Evolutionary conservation across 2,329 filamentous ascomycete genomes (phyloP).

Genomic region (Bipolaris cookei): DNA sequence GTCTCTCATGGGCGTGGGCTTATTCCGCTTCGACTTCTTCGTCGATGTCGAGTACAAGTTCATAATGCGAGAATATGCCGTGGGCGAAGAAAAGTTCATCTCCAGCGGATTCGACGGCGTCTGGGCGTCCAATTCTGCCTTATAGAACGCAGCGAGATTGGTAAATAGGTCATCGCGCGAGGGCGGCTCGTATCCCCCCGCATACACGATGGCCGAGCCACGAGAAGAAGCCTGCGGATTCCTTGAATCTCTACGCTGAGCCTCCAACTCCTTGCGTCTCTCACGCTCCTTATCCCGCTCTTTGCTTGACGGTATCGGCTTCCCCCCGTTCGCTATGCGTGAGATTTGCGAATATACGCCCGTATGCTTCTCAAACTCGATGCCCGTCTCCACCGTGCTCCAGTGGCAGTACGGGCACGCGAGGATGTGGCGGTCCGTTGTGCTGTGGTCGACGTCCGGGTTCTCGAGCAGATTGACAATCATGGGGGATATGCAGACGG

Average conservation of each 20-base stretch:
- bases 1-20: slow-evolving; percentile 79
- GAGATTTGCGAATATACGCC: slow-evolving; percentile 82
- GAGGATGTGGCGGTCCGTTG: slow-evolving; percentile 72
- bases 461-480: slow-evolving; percentile 74
- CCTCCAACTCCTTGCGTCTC: slow-evolving; percentile 41
- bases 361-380: slow-evolving; percentile 87
- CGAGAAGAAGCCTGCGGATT: slow-evolving; percentile 27
- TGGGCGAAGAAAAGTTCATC: slow-evolving; percentile 73
- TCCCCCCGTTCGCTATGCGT: slow-evolving; percentile 64
- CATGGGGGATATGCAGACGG: slow-evolving; percentile 82
- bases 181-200: slow-evolving; percentile 41
- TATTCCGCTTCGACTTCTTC: slow-evolving; percentile 66
- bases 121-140: slow-evolving; percentile 69
- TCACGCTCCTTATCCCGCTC: slow-evolving; percentile 50
- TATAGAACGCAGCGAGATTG: slow-evolving; percentile 80
- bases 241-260: slow-evolving; percentile 26
- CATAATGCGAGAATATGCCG: slow-evolving; percentile 86
- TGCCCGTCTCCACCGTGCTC: slow-evolving; percentile 86
- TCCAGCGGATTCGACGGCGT: slow-evolving; percentile 60
- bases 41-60: slow-evolving; percentile 73
- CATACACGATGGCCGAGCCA: slow-evolving; percentile 19
- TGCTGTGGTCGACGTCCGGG: slow-evolving; percentile 29
- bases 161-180: slow-evolving; percentile 74
- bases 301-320: slow-evolving; percentile 49
- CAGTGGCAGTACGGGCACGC: slow-evolving; percentile 92